These are phyloP conservation scores for Cyberlindnera saturnus DNA, from an alignment of 805 yeast species.

Conservation along the genomic window DNA sequence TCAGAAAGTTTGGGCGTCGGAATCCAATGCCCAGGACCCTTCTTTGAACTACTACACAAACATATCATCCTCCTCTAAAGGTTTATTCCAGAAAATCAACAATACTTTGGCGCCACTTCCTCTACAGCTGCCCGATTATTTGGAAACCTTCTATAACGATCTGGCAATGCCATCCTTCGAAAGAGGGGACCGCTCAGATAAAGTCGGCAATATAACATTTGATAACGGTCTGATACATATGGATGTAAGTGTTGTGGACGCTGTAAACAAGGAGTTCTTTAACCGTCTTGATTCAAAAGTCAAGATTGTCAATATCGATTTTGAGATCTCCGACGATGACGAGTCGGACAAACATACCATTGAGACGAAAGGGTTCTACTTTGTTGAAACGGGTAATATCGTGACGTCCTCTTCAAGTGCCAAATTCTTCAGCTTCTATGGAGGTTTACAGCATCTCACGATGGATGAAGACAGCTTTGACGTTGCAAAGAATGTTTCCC, in stretches of 20 bases:
- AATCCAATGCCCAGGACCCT: conserved; percentile 13
- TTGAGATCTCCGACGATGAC: conserved; percentile 33
- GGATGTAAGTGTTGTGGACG: conserved; percentile 16
- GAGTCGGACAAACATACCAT: conserved; percentile 47
- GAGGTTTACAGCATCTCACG: conserved; percentile 50
- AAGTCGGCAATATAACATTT: conserved; percentile 28
- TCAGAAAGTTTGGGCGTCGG: conserved; percentile 45
- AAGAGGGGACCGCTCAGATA: neutral
- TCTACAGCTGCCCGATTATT: conserved; percentile 17
- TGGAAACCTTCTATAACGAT: conserved; percentile 12
- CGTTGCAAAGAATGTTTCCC: conserved; percentile 37
- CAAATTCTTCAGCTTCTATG: conserved; percentile 56
- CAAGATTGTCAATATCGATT: conserved; percentile 31
- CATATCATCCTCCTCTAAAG: conserved; percentile 42
- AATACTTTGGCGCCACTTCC: conserved; percentile 15
- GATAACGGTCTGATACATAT: conserved; percentile 25
- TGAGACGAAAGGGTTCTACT: conserved; percentile 55
- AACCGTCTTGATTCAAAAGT: conserved; percentile 32
- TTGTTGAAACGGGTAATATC: conserved; percentile 58
- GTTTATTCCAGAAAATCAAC: conserved; percentile 29
- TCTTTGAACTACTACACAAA: conserved; percentile 32
- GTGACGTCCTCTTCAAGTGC: conserved; percentile 56
- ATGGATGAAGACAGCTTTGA: conserved; percentile 38
- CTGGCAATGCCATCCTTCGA: conserved; percentile 5
- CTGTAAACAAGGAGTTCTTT: conserved; percentile 18